These are phyloP conservation scores for Fremontodendron californicum DNA, from an alignment of 345 rosid genomes.

Conservation along the genomic window DNA sequence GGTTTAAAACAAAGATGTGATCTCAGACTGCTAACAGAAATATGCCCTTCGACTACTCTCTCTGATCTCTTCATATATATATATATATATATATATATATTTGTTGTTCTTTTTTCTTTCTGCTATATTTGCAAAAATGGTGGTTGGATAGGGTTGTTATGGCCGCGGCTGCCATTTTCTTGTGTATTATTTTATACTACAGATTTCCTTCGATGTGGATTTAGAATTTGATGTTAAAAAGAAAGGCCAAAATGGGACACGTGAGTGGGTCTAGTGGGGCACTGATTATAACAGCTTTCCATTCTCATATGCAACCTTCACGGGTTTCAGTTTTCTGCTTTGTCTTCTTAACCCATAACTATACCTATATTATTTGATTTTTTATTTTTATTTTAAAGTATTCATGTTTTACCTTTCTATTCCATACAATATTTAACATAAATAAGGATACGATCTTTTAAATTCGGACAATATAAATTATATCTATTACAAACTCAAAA, in stretches of 20 bases:
- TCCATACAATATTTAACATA: no score
- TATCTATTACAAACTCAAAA: no score
- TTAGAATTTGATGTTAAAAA: background rate
- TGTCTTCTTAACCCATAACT: conserved; percentile 31
- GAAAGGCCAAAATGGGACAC: conserved; percentile 26
- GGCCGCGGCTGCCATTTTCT: background rate
- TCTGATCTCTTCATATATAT: no score
- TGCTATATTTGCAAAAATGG: background rate
- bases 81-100: no score
- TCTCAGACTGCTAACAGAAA: background rate
- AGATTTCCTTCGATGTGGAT: background rate
- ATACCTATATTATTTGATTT: background rate
- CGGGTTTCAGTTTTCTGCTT: conserved; percentile 52
- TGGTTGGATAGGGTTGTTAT: background rate
- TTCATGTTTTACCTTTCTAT: no score
- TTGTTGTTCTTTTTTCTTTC: background rate
- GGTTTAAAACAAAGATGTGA: background rate
- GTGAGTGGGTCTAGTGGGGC: conserved; percentile 55
- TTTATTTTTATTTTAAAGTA: no score
- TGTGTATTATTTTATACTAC: background rate
- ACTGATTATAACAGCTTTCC: conserved; percentile 79
- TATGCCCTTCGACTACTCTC: no score
- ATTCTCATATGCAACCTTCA: conserved; percentile 92
- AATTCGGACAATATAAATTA: no score
- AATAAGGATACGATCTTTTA: no score